Percentiles rank a stretch among this genome's conserved stretches.
Evolutionary conservation across 257 asterid genomes (phyloP).

Genomic region (Anisodus tanguticus): DNA sequence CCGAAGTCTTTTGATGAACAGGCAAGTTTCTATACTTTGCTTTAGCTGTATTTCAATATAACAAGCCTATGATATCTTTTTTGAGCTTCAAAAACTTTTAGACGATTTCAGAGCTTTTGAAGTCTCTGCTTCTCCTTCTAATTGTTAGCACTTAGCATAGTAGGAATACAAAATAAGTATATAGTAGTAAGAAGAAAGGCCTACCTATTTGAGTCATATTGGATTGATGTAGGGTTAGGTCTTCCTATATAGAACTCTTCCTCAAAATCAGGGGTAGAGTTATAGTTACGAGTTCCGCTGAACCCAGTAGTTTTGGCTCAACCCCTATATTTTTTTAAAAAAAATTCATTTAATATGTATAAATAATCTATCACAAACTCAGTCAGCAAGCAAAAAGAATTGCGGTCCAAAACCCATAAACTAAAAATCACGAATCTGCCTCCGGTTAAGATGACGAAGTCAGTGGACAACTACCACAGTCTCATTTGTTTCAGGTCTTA

Average conservation of each 20-base stretch:
- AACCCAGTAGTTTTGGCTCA: too few species aligned
- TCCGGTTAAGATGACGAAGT: neutral
- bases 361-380: too few species aligned
- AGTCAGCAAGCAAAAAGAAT: too few species aligned
- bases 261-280: neutral
- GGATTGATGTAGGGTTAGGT: neutral
- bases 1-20: constrained; percentile 82
- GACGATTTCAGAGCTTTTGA: neutral
- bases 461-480: neutral
- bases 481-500: neutral
- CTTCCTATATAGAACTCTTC: neutral
- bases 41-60: neutral
- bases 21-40: constrained; percentile 53
- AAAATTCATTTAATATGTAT: too few species aligned
- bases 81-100: neutral
- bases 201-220: neutral
- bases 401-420: too few species aligned
- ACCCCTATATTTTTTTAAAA: too few species aligned
- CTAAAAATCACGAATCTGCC: too few species aligned
- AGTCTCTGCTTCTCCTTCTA: neutral
- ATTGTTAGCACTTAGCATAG: neutral
- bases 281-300: too few species aligned
- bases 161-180: neutral
- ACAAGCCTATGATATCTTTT: neutral
- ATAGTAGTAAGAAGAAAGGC: neutral